Evolutionary conservation across 2,329 filamentous ascomycete species (phyloP), one percentile per base, ranked within the genome.

Genomic region (Cytospora mali): DNA sequence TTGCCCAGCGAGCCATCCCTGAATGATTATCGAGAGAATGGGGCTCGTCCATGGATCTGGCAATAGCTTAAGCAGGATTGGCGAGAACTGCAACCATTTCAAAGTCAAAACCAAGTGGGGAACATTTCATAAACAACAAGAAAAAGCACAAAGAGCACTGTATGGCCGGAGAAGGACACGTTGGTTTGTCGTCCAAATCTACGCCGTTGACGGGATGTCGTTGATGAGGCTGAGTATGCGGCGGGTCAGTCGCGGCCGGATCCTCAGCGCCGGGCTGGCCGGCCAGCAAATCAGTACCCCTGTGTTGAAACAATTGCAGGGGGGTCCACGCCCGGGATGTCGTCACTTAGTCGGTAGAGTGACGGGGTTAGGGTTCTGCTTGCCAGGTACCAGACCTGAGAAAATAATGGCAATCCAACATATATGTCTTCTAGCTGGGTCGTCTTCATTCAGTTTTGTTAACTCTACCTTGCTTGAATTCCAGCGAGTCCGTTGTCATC

Each of bases 1-100:
- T 83, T 55, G 86, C 88, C 80, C 86, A 90, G 71, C 83, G 83
- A 72, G 80, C 76, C 82, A 86, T 86, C 65, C 68, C 73, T 62
- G 73, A 72, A 51, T 71, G 68, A 54, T 71, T 76, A 77, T 68
- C 79, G 67, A 62, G 60, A n/a, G 66, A 62, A 39, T 52, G 59
- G 21, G 54, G 59, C 50, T 56, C 55, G 50, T 68, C 66, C 66
- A 68, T 68, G 46, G 61, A 52, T 65, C 14, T 61, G 21, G 58
- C 55, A 35, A 50, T 35, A 39, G 31, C 18, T 50, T 21, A 54
- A 56, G 61, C 61, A 50, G 21, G 46, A 35, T 27, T 33, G 16
- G 35, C 28, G 27, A 23, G 49, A 52, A 13, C 18, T 35, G 50
- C 42, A 48, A 60, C 21, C 58, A 60, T 60, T 28, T 60, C 58